Conservation (phyloP, 257 asterid genomes). For the Ilex asprella region DNA sequence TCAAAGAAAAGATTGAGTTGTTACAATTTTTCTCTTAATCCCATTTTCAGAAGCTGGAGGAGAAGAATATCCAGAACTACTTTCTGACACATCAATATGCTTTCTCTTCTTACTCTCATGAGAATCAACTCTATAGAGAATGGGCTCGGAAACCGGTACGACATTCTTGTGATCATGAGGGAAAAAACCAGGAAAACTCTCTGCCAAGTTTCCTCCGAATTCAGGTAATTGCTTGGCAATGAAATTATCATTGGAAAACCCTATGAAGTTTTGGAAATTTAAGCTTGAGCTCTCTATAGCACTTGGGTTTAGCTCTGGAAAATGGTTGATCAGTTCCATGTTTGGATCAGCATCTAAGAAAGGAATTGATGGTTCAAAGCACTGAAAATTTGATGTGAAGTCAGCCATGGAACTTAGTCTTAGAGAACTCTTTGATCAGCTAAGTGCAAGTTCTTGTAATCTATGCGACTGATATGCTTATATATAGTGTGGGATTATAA, state of each 20-base stretch:
- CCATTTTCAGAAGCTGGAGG: constrained; percentile 42
- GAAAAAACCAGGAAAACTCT: constrained; percentile 25
- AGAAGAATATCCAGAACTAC: constrained; percentile 48
- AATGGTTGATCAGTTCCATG: constrained; percentile 30
- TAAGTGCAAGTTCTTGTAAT: too few species aligned
- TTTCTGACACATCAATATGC: constrained; percentile 33
- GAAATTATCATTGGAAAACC: constrained; percentile 27
- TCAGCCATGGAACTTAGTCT: constrained; percentile 30
- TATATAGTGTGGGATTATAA: constrained; percentile 1
- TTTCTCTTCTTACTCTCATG: constrained; percentile 40
- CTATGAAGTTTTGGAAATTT: constrained; percentile 24
- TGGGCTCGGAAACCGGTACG: constrained; percentile 14
- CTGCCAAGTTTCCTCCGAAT: constrained; percentile 30
- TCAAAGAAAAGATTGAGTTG: not conserved
- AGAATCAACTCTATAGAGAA: constrained; percentile 7
- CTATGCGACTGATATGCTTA: constrained; percentile 7
- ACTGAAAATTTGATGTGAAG: constrained; percentile 25
- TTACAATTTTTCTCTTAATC: constrained; percentile 31
- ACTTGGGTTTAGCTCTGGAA: constrained; percentile 30
- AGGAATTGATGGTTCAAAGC: constrained; percentile 26
- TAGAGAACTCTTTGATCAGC: not conserved
- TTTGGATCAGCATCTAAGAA: constrained; percentile 36
- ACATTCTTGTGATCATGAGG: constrained; percentile 13
- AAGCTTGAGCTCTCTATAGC: constrained; percentile 16
- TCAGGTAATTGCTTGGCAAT: constrained; percentile 18